A percentile compares a stretch with the other conserved stretches of the same genome.
Conservation (phyloP, 2,329 filamentous ascomycete genomes). For the Ophioceras dolichostomum region DNA sequence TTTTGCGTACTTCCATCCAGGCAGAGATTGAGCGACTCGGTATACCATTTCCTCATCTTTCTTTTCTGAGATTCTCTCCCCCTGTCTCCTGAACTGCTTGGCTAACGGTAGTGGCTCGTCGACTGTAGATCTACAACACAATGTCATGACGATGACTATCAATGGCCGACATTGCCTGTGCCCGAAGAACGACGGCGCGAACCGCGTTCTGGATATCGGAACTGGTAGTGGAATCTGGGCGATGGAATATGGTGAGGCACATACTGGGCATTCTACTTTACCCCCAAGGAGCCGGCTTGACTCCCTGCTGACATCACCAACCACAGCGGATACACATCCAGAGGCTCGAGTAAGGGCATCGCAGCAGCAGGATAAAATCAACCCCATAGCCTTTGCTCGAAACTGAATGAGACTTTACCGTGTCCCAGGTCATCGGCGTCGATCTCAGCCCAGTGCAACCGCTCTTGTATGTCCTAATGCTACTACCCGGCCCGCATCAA, state of each 20-base stretch:
- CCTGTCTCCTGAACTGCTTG: background rate
- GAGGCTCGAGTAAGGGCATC: slow-evolving; percentile 7
- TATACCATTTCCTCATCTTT: background rate
- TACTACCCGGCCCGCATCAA: background rate
- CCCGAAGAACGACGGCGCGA: slow-evolving; percentile 8
- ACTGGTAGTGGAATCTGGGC: slow-evolving; percentile 13
- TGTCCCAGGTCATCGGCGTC: slow-evolving; percentile 9
- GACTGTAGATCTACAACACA: slow-evolving; percentile 9
- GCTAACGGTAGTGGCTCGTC: background rate
- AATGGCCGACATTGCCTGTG: slow-evolving; percentile 8
- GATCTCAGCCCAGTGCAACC: slow-evolving; percentile 12
- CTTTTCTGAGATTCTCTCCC: background rate
- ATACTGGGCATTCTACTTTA: background rate
- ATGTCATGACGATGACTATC: slow-evolving; percentile 9
- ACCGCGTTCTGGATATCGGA: slow-evolving; percentile 10
- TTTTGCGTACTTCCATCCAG: background rate
- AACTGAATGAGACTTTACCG: background rate
- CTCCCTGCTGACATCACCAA: background rate
- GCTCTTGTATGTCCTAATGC: slow-evolving; percentile 7
- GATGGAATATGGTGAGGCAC: slow-evolving; percentile 9
- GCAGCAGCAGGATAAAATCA: background rate
- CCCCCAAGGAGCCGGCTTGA: background rate
- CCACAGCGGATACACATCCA: slow-evolving; percentile 10
- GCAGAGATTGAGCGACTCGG: slow-evolving; percentile 10
- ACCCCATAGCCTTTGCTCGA: background rate